Base-by-base conservation (phyloP, 1,284 basidiomycete species). In the Ustilago tritici region DNA sequence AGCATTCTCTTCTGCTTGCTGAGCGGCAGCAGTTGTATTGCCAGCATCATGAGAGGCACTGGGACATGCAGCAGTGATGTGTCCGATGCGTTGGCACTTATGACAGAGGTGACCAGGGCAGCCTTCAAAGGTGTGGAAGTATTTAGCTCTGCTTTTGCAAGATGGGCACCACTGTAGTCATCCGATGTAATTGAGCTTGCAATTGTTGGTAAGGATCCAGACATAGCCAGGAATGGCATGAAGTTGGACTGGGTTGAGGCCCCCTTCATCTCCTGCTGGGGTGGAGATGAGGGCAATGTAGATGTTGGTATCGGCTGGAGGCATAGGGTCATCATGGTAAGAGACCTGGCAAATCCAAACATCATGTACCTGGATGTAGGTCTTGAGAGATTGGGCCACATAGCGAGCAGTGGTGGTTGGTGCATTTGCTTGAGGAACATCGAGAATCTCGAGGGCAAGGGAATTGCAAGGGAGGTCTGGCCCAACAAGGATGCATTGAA, bases 231-330 rank as follows among this genome's bases (percentile, higher is more conserved):
- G 57, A 14, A 59, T 59, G 1, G 57, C 47, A 3, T 35, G 23
- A 3, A 23, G 23, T 3, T 0, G 0, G 2, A 23, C 23, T 3
- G 2, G 23, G 2, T 23, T 2, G 2, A 6, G 17, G 14, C 6
- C 12, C 2, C 40, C 17, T 11, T 6, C 40, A 23, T 23, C 23
- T 23, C 23, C 23, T 2, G 23, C 23, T 23, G 23, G 23, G 2
- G 23, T 23, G 2, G 23, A 2, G 23, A 23, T 2, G 23, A 23
- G 23, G 2, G 23, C 23, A 23, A 23, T 23, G 23, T 23, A 23
- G 0, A 23, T 0, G 0, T 23, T 23, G 2, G 23, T 23, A 2
- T 23, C 2, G 2, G 23, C 23, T 0, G 2, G 23, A 2, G 23
- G 23, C 0, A 2, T 23, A 3, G 23, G 23, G 2, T 3, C 2